Evolutionary conservation across 129 eudicot genomes (phyloP), one percentile per base, ranked within the genome.

Genomic region (Gnaphalium uliginosum): DNA sequence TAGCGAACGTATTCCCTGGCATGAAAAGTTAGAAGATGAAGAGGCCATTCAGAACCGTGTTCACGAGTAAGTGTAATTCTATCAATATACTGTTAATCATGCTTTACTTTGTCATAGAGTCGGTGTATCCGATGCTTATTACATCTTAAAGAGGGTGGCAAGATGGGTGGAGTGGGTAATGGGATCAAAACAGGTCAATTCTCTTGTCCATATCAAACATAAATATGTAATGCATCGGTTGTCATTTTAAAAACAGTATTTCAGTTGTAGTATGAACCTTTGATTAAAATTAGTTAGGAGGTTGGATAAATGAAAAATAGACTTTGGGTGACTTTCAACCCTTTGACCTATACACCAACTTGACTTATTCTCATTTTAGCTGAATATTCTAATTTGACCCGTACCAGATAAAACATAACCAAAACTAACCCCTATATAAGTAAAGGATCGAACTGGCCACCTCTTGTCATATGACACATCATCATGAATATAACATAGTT

Each of bases 21-120:
- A 94, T 89, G 98, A 94, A 66, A 94, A 79, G 48, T 54, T 94
- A 78, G 96, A 88, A 14, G 89, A 91, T 46, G 98, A 94, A 84
- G 96, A 90, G 63, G 97, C 97, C 60, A 86, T 90, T 74, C 98
- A 94, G 61, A 94, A 94, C 68, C 98, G 84, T 78, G 89, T 94
- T 39, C 98, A 94, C 53, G 98, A 94, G 98, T 94, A 66, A 90
- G 97, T 82, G 60, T 61, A 15, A 63, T 78, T 75, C 65, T 27
- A 58, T 30, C 23, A 64, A 46, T 69, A 10, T 18, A 19, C n/a
- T 66, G 9, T 63, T 50, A 13, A 29, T 56, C 18, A 22, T 43
- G 32, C 32, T 64, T 13, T 46, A 46, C 53, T 46, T 46, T 46
- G 53, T 46, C 18, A 46, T 4, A 13, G 18, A 46, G 53, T 13